A percentile compares a stretch with the other conserved stretches of the same genome.
Evolutionary conservation across 139 green algal species (phyloP).

Genomic region (Chlorella ohadii): DNA sequence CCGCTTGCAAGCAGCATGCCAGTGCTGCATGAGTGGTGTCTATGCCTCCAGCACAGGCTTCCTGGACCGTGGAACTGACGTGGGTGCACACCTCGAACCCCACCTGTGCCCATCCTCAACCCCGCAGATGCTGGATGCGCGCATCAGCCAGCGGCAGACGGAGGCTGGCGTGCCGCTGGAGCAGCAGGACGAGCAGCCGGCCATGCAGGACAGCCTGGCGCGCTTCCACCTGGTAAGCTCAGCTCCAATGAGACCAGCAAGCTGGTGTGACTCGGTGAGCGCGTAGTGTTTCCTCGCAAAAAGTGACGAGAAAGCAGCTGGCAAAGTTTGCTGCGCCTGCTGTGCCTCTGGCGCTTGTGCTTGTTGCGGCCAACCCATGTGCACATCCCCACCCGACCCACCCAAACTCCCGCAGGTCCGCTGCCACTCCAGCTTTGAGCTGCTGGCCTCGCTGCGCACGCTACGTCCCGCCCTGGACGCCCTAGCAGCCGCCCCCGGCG

Average conservation of each 20-base stretch:
- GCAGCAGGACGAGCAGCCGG: neutral
- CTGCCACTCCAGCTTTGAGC: constrained; percentile 49
- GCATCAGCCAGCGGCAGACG: neutral
- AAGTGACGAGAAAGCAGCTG: too few species aligned
- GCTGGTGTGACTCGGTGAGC: too few species aligned
- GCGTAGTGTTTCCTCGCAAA: too few species aligned
- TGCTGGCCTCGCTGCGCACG: constrained; percentile 49
- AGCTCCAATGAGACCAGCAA: too few species aligned
- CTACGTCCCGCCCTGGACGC: neutral
- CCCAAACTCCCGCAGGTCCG: constrained; percentile 34
- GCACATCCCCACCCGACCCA: too few species aligned
- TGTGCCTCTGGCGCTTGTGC: too few species aligned
- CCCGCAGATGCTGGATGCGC: constrained; percentile 14
- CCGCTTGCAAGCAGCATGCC: too few species aligned
- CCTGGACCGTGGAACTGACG: too few species aligned
- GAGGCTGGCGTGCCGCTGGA: neutral
- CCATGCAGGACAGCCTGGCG: constrained; percentile 20
- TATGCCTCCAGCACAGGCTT: too few species aligned
- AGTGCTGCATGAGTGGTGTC: too few species aligned
- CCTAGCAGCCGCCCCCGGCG: constrained; percentile 17
- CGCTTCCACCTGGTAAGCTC: constrained; percentile 25
- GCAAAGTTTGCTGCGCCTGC: too few species aligned
- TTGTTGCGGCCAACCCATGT: too few species aligned
- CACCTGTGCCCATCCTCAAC: neutral
- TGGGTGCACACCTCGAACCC: neutral